Base-by-base conservation (phyloP, 1,139 yeast genomes). In the Zygosaccharomyces pseudobailii region DNA sequence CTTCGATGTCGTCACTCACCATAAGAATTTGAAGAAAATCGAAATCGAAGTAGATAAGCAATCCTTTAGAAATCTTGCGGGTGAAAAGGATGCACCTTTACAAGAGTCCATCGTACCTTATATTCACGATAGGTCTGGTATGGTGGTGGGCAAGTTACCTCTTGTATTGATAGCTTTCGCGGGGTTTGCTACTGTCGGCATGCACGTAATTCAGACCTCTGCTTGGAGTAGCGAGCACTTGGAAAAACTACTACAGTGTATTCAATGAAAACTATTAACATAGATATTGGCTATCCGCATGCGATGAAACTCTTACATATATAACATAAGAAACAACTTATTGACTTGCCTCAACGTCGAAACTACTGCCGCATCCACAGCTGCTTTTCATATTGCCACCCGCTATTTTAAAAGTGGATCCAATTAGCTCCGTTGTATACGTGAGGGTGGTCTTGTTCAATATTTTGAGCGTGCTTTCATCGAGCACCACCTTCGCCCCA, bases 331-430 rank as follows among this genome's bases (percentile, higher is more conserved):
- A 38, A 35, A 20, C 27, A 8, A 21, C 24, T 40, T 35, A 47
- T n/a, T 44, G 39, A 6, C 40, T 45, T 8, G 40, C 39, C 25
- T 61, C 66, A 9, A 90, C 81, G 64, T 90, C 96, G 68, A 92
- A 92, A 48, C 96, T 87, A 21, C 95, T 79, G 0, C 98, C 98
- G 69, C 98, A 92, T 0, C 99, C 98, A 71, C 99, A 94, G 42
- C 94, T 84, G 41, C 95, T 84, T 28, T 88, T 82, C 24, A 97
- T 84, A 60, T 86, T 86, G 0, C 95, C 87, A 57, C 89, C 95
- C 23, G 84, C 82, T 40, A 94, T 85, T 64, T 89, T 90, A 69
- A 94, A 94, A 61, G 89, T 92, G 43, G 95, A 85, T 3, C 99
- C 98, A 52, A 94, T 94, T 61, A 94, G 76, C 65, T 94, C 98